Conservation (phyloP, 495 filamentous ascomycete species). For the Penicillium psychrofluorescens region DNA sequence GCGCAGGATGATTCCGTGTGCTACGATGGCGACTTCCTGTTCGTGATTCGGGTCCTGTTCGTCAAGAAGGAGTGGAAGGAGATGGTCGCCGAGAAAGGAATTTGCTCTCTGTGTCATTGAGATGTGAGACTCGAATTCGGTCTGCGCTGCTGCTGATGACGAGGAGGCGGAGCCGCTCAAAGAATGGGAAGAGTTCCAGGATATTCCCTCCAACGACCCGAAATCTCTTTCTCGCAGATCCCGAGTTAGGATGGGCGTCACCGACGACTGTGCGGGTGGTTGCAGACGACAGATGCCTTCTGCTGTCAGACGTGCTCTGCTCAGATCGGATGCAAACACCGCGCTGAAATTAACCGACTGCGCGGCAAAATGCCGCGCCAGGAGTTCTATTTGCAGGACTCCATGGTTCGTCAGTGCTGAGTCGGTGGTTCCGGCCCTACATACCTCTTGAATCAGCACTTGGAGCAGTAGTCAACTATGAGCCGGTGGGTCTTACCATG, state of each 20-base stretch:
- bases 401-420: conserved; percentile 79
- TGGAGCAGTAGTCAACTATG: background rate
- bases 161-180: background rate
- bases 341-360: conserved; percentile 42
- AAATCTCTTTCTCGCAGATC: conserved; percentile 22
- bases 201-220: conserved; percentile 17
- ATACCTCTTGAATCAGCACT: background rate
- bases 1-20: conserved; percentile 73
- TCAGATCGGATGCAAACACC: conserved; percentile 75
- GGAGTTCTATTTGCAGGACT: conserved; percentile 60
- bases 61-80: conserved; percentile 48
- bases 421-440: conserved; percentile 71
- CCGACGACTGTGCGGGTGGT: background rate
- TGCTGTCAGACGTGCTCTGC: conserved; percentile 60
- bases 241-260: conserved; percentile 9
- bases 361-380: conserved; percentile 34
- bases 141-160: background rate
- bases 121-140: conserved; percentile 35
- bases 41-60: conserved; percentile 5
- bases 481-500: conserved; percentile 48
- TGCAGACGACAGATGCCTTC: conserved; percentile 17
- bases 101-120: conserved; percentile 58
- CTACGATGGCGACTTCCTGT: conserved; percentile 56
- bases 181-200: background rate
- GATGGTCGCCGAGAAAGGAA: conserved; percentile 52